These are phyloP conservation scores for Volutella citrinella DNA, from an alignment of 2,329 filamentous ascomycete species.

Conservation along the genomic window DNA sequence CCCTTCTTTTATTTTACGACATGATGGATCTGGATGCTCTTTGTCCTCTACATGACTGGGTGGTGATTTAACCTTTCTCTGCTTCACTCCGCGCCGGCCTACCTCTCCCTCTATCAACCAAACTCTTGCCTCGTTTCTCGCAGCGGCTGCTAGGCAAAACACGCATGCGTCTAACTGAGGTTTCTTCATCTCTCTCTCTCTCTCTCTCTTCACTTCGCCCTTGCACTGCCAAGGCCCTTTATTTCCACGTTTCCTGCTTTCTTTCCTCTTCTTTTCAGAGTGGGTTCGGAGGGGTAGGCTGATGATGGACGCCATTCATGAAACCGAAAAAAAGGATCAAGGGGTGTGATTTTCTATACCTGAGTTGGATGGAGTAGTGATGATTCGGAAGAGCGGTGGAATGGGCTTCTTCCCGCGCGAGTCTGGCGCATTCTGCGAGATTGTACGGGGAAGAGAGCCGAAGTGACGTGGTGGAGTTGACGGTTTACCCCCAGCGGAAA, in stretches of 20 bases:
- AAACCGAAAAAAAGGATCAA: slow-evolving; percentile 17
- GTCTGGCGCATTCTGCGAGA: no score
- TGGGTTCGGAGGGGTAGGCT: slow-evolving; percentile 11
- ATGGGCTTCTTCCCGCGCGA: slow-evolving; percentile 17
- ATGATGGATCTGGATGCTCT: slow-evolving; percentile 22
- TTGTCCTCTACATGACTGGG: slow-evolving; percentile 3
- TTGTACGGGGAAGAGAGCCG: no score
- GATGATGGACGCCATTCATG: slow-evolving; percentile 16
- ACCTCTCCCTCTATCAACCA: slow-evolving; percentile 3
- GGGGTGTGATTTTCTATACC: slow-evolving; percentile 24
- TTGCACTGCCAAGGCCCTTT: slow-evolving; percentile 13
- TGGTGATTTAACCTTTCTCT: slow-evolving; percentile 3
- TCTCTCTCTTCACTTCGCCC: slow-evolving; percentile 6
- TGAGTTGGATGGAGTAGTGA: slow-evolving; percentile 27
- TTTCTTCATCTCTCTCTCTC: slow-evolving; percentile 13
- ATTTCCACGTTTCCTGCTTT: slow-evolving; percentile 13
- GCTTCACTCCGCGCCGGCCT: slow-evolving; percentile 9
- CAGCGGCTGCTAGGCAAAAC: no score
- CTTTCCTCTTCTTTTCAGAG: slow-evolving; percentile 13
- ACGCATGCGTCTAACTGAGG: no score
- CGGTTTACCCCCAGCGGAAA: no score
- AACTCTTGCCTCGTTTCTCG: no score
- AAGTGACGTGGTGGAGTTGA: no score
- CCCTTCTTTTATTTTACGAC: slow-evolving; percentile 15
- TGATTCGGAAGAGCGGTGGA: no score